Evolutionary conservation across 805 yeast genomes (phyloP), one percentile per base, ranked within the genome.

Genomic region (Sporopachydermia lactativora): DNA sequence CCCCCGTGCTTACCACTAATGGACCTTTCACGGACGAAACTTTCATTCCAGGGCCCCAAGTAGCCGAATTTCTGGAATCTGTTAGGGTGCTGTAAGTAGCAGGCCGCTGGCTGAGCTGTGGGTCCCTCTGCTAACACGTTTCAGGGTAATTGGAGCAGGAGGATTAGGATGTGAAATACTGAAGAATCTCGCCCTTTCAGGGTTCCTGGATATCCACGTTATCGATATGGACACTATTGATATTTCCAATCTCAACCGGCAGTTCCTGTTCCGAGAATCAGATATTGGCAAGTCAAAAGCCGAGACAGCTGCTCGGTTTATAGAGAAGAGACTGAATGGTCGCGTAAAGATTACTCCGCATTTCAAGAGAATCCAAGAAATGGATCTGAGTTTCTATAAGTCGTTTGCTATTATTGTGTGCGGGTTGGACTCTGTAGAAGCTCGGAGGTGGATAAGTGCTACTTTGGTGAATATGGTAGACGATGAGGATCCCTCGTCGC

Each of bases 351-450:
- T 49, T 17, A 64, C 65, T 1, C 75, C 95, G 1, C 72, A 75
- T 56, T 75, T 66, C 49, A 72, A 78, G 5, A 73, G 68, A 49
- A 75, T 89, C 44, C 81, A 77, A 47, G 77, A 77, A 45, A 71
- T 77, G 49, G 68, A 71, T 31, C 62, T 62, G 14, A 71, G 65
- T 0, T 92, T 75, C 51, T 83, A 84, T 55, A 55, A 61, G 47
- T 73, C 71, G 47, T 89, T 88, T 54, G 68, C 73, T 5, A 65
- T 84, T 35, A 74, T 92, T 0, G 68, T 89, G 1, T 83, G 96
- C 45, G 97, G 97, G 0, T 64, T 89, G 39, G 98, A 89, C 55
- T 75, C 82, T 39, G 78, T 92, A 4, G 89, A 79, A 51, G 96
- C 97, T 0, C 65, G 98, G 31, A 61, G 96, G 39, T 88, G 94